Evolutionary conservation across 192 early-diverging fungal genomes (phyloP).

Genomic region (Gaertneriomyces sp.): DNA sequence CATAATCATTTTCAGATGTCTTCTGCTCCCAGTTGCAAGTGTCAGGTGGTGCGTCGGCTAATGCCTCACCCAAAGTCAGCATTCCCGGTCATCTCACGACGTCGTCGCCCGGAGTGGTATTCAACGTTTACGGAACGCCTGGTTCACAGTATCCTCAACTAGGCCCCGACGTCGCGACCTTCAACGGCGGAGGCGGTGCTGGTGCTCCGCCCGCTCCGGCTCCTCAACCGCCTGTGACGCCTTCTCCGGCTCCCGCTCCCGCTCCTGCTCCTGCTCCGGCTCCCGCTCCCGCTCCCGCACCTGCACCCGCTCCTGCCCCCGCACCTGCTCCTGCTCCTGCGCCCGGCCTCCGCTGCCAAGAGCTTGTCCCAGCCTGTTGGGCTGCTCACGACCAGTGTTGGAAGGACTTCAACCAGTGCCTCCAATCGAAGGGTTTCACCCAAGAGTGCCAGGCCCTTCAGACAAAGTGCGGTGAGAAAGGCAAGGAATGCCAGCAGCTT

Average conservation of each 20-base stretch:
- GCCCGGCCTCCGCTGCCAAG: no score
- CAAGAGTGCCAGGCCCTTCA: no score
- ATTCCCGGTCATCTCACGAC: slow-evolving; percentile 6
- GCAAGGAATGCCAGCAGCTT: no score
- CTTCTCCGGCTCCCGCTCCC: slow-evolving; percentile 3
- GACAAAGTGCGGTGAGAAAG: no score
- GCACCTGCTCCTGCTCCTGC: not conserved
- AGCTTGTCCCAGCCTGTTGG: no score
- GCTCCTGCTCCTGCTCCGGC: not conserved
- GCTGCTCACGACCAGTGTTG: no score
- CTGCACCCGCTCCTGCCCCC: not conserved
- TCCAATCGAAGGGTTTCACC: no score
- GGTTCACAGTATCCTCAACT: not conserved
- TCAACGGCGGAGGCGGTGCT: not conserved
- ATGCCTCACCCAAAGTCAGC: slow-evolving; percentile 8
- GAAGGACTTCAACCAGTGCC: no score
- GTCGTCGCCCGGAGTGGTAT: slow-evolving; percentile 9
- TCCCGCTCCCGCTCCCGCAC: slow-evolving; percentile 4
- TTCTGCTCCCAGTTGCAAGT: slow-evolving; percentile 21
- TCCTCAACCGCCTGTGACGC: slow-evolving; percentile 2
- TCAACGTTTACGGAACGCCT: slow-evolving; percentile 8
- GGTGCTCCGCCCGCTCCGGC: not conserved
- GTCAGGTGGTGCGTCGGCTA: slow-evolving; percentile 16
- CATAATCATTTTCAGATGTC: not conserved
- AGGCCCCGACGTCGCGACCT: not conserved